Base-by-base conservation (phyloP, 2,329 filamentous ascomycete species). In the Fusarium drepaniforme region DNA sequence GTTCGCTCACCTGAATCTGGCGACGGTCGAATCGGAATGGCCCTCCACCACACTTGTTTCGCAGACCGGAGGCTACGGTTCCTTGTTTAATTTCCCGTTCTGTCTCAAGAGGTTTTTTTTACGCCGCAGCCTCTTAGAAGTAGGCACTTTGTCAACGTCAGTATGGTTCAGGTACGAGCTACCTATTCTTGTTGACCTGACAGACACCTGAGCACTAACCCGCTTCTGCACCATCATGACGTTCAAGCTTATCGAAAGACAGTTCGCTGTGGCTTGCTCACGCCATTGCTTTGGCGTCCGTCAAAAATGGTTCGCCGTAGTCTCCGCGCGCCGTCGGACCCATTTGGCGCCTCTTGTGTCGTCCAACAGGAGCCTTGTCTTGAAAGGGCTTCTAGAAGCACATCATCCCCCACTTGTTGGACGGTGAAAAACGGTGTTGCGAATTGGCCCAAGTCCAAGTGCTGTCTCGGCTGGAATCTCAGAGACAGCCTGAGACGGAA, bases 1-100 rank as follows among this genome's bases (percentile, higher is more conserved):
- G 62, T 69, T 56, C 25, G 18, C 68, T 72, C 74, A 78, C 77
- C 77, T 78, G 72, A 75, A 78, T 67, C 62, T 76, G 70, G 67
- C 61, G 74, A 63, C 46, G 58, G 16, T 23, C 57, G 18, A 28
- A 35, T 38, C 56, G 23, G 35, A 33, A 13, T 11, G 13, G 49
- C 18, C 35, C 37, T 42, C 53, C 38, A 16, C 28, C 11, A 7
- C 5, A 51, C 60, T 49, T 37, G 60, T 51, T 63, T 38, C 16
- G 18, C 16, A 51, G 42, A 51, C 28, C 37, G 18, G 30, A 53
- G 30, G 12, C 44, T 46, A 28, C 44, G 61, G 30, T 49, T 69
- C 71, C 71, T 62, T 67, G 68, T 53, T 44, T 66, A 66, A 68
- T 74, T 73, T 71, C 66, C 67, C 68, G 53, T 33, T 21, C 42